phyloP scores from a whole-genome alignment of 345 rosid genomes.

The Eucalyptus sp. region DNA sequence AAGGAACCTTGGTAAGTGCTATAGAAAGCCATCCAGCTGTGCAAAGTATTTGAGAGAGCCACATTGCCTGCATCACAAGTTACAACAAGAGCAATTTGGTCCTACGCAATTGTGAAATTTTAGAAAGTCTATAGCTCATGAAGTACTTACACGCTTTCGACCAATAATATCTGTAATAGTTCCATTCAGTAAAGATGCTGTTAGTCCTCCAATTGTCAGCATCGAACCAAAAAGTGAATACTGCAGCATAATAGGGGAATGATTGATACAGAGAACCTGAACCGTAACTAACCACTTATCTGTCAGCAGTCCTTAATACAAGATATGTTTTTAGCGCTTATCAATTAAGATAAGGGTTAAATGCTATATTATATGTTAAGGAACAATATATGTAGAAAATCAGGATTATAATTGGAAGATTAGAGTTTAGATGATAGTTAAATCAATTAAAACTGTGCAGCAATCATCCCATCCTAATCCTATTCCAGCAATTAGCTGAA shows the following conservation, averaged over 20 bases:
- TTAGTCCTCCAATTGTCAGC: conserved; percentile 12
- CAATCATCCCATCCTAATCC: neutral
- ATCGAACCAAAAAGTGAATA: conserved; percentile 14
- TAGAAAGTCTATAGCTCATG: neutral
- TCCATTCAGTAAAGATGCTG: conserved; percentile 8
- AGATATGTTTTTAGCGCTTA: neutral
- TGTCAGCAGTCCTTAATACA: neutral
- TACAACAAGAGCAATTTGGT: neutral
- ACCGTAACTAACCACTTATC: neutral
- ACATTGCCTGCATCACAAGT: conserved; percentile 5
- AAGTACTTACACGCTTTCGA: conserved; percentile 4
- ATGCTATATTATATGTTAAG: neutral
- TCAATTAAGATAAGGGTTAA: neutral
- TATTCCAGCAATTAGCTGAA: neutral
- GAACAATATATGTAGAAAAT: neutral
- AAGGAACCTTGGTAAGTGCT: conserved; percentile 3
- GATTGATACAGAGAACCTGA: neutral
- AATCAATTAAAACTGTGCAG: neutral
- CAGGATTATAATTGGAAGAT: neutral
- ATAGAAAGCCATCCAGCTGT: conserved; percentile 6
- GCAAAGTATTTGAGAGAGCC: neutral
- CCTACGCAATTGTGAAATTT: neutral
- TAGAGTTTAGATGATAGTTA: neutral
- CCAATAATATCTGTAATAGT: conserved; percentile 3
- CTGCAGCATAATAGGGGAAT: neutral